These are phyloP conservation scores for Trifolium subterraneum DNA, from an alignment of 306 rosid genomes.

Conservation along the genomic window DNA sequence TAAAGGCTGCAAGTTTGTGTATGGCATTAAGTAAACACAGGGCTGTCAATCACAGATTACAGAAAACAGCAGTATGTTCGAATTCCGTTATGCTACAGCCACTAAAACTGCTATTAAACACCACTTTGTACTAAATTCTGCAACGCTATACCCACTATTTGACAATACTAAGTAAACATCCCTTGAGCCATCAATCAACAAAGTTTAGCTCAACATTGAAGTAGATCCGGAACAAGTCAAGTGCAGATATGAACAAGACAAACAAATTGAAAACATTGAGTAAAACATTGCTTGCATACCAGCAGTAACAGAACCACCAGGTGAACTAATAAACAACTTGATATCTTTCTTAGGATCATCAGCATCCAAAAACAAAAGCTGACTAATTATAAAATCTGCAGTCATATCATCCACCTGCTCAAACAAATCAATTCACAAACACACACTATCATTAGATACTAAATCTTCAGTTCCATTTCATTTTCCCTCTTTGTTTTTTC, in stretches of 20 bases:
- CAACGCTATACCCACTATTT: neutral
- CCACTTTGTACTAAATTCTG: neutral
- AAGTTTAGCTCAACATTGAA: slow-evolving; percentile 24
- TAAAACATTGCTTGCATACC: slow-evolving; percentile 54
- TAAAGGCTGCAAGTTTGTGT: neutral
- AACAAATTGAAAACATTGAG: neutral
- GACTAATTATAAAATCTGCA: slow-evolving; percentile 88
- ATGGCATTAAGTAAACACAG: neutral
- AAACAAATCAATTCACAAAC: slow-evolving; percentile 35
- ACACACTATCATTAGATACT: slow-evolving; percentile 18
- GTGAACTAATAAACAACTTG: slow-evolving; percentile 86
- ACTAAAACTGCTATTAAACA: neutral
- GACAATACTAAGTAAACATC: slow-evolving; percentile 8
- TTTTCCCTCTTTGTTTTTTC: neutral
- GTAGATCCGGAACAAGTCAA: neutral
- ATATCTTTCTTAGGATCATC: slow-evolving; percentile 87
- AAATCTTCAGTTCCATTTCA: slow-evolving; percentile 14
- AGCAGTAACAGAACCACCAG: slow-evolving; percentile 96
- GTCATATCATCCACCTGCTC: slow-evolving; percentile 91
- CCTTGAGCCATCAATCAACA: slow-evolving; percentile 9
- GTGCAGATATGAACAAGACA: slow-evolving; percentile 16
- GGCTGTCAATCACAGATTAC: neutral
- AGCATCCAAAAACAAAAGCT: slow-evolving; percentile 88
- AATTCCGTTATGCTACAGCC: neutral
- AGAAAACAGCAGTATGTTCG: neutral